Evolutionary conservation across 2,329 filamentous ascomycete genomes (phyloP).

Genomic region (Fusarium sp.): DNA sequence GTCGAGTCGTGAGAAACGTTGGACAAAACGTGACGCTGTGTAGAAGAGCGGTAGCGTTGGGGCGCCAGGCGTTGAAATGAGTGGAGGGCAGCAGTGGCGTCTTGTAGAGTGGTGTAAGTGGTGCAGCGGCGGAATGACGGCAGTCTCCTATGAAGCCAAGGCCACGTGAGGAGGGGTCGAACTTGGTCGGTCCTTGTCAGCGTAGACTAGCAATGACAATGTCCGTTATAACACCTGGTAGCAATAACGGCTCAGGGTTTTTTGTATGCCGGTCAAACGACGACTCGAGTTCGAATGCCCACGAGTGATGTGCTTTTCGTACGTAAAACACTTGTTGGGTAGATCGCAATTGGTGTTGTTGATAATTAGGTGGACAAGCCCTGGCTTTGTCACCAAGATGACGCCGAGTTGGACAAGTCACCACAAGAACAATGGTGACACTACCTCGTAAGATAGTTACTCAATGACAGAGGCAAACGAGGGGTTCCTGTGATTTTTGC

Average conservation of each 20-base stretch:
- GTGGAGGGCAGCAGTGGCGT: constrained; percentile 25
- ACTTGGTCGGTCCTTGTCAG: constrained; percentile 38
- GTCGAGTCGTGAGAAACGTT: constrained; percentile 30
- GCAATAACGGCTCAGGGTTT: constrained; percentile 8
- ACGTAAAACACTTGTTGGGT: not conserved
- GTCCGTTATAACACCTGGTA: constrained; percentile 23
- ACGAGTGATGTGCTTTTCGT: not conserved
- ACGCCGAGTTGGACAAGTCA: constrained; percentile 21
- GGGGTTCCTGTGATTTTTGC: constrained; percentile 8
- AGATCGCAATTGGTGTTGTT: not conserved
- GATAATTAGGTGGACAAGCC: not conserved
- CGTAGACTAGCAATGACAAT: constrained; percentile 21
- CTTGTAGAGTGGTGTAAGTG: constrained; percentile 17
- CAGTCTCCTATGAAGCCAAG: constrained; percentile 30
- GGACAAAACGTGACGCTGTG: constrained; percentile 31
- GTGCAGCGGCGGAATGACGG: constrained; percentile 40
- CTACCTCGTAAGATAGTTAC: constrained; percentile 1
- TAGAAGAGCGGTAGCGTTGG: constrained; percentile 30
- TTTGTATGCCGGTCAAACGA: constrained; percentile 23
- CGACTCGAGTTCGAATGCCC: constrained; percentile 7
- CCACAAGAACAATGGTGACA: constrained; percentile 3
- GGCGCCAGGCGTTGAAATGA: constrained; percentile 23
- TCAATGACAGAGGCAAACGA: not conserved
- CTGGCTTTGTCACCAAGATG: constrained; percentile 20
- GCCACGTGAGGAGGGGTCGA: constrained; percentile 47